Percentiles rank a stretch among this genome's conserved stretches.
phyloP scores from a whole-genome alignment of 225 moss, liverwort and hornwort genomes.

The Marchantia polymorpha region DNA sequence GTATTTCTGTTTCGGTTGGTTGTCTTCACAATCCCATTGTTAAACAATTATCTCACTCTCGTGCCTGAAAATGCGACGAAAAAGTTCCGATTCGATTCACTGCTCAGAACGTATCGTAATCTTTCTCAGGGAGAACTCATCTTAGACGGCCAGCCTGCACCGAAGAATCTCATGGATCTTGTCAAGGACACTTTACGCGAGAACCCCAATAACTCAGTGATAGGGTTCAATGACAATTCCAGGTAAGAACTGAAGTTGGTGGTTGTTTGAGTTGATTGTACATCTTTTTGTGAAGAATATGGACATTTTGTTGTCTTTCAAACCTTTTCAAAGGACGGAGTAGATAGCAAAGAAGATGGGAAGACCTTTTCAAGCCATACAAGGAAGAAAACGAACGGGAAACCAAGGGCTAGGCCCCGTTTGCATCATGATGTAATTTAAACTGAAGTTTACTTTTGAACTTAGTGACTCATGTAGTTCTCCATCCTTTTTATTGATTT shows the following conservation, averaged over 20 bases:
- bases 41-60: no score
- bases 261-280: neutral
- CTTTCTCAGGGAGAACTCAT: constrained; percentile 71
- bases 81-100: neutral
- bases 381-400: no score
- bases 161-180: constrained; percentile 69
- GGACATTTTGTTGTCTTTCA: neutral
- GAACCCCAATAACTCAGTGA: constrained; percentile 91
- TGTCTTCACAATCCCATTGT: neutral
- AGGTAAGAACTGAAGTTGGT: constrained; percentile 42
- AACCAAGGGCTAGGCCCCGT: neutral
- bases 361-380: no score
- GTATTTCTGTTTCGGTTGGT: neutral
- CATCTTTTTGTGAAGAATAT: neutral
- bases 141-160: constrained; percentile 69
- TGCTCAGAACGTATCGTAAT: neutral
- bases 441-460: no score
- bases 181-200: constrained; percentile 90
- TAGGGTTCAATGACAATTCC: constrained; percentile 96
- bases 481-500: neutral
- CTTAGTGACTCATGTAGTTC: no score
- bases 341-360: no score
- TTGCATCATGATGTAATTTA: neutral
- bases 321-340: no score
- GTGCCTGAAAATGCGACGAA: no score